Evolutionary conservation across 345 rosid genomes (phyloP).

Genomic region (Turnera subulata): DNA sequence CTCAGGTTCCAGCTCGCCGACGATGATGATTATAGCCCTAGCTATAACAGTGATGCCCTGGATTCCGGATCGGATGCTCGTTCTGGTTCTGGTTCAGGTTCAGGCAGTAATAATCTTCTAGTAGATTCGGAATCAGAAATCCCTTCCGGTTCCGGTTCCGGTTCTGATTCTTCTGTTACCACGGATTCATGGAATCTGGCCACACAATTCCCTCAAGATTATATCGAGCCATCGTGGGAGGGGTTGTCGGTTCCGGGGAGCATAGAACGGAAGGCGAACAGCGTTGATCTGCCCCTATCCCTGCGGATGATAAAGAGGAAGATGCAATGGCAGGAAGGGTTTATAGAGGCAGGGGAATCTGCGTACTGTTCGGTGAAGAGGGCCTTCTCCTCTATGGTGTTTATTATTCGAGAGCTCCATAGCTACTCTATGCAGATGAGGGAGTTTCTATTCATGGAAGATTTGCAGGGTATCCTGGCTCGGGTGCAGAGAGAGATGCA

Average conservation of each 20-base stretch:
- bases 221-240: constrained; percentile 27
- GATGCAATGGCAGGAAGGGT: constrained; percentile 63
- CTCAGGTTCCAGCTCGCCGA: constrained; percentile 48
- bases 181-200: neutral
- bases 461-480: constrained; percentile 57
- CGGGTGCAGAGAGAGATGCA: constrained; percentile 80
- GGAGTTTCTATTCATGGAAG: constrained; percentile 57
- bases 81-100: no score
- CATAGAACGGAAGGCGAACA: constrained; percentile 80
- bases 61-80: neutral
- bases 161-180: neutral
- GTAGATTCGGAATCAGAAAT: constrained; percentile 14
- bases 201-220: constrained; percentile 12
- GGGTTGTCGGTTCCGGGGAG: constrained; percentile 11
- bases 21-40: constrained; percentile 13
- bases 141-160: constrained; percentile 12
- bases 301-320: constrained; percentile 76
- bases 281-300: constrained; percentile 75
- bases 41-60: neutral
- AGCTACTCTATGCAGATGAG: constrained; percentile 75
- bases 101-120: no score
- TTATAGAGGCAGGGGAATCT: constrained; percentile 54
- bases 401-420: constrained; percentile 77
- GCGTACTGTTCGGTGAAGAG: constrained; percentile 66
- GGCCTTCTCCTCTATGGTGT: constrained; percentile 96